Conservation (phyloP, 371 early-diverging fungal genomes). For the Lichtheimia ramosa region DNA sequence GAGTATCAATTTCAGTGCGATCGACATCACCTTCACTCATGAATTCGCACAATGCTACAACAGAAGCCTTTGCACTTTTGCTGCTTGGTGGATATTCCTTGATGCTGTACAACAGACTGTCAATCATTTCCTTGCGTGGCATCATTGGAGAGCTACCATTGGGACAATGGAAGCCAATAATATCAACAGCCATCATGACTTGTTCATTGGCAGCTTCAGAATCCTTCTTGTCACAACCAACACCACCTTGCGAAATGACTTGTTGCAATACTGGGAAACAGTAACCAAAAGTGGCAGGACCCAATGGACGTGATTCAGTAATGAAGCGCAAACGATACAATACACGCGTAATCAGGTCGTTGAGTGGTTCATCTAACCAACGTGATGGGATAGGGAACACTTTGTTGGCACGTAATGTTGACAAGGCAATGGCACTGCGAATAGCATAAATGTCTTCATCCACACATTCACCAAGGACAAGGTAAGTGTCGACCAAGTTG, state of each 20-base stretch:
- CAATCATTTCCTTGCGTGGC: constrained; percentile 78
- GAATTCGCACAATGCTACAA: constrained; percentile 68
- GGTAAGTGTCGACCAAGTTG: constrained; percentile 57
- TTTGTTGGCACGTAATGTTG: constrained; percentile 70
- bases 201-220: constrained; percentile 69
- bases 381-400: constrained; percentile 62
- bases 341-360: constrained; percentile 66
- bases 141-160: constrained; percentile 56
- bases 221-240: constrained; percentile 50
- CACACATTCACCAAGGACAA: constrained; percentile 52
- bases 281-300: constrained; percentile 78
- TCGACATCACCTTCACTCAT: constrained; percentile 61
- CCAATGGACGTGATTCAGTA: constrained; percentile 64
- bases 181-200: constrained; percentile 72
- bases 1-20: constrained; percentile 58
- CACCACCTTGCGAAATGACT: constrained; percentile 69
- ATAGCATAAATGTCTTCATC: constrained; percentile 50
- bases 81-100: constrained; percentile 67
- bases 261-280: constrained; percentile 79
- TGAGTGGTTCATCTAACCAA: constrained; percentile 72
- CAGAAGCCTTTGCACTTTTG: constrained; percentile 57
- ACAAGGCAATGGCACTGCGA: constrained; percentile 58
- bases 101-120: constrained; percentile 68
- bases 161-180: constrained; percentile 67
- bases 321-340: constrained; percentile 74